Base-by-base conservation (phyloP, 306 rosid genomes). In the Malus orientalis region DNA sequence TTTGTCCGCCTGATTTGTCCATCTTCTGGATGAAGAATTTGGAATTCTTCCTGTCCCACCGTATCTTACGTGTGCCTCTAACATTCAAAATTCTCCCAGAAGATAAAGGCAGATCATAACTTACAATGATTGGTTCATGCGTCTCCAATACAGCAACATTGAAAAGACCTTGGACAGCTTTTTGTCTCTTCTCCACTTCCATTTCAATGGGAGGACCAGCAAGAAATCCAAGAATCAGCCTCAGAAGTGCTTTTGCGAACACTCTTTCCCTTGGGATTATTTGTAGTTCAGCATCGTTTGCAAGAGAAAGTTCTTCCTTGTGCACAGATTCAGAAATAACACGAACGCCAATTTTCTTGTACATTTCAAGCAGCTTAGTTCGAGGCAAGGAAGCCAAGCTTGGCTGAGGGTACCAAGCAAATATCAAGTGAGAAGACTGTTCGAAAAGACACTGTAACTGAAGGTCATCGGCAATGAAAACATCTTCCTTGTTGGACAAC, bases 401-500 rank as follows among this genome's bases (percentile, higher is more conserved):
- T 32, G 79, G 78, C 60, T 64, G 86, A 70, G 95, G 96, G 81
- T 78, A 85, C 95, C 96, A 93, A 18, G 89, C 96, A 79, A 93
- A 91, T n/a, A 91, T 32, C 4, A 85, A 74, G 60, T 55, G 81
- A 47, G 73, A 58, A 13, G 4, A 57, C 27, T 75, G 42, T 69
- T 84, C 86, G 33, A 91, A 93, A 64, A 93, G 85, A 51, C 83
- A 86, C 85, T 85, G 88, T 79, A 93, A 32, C 42, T 68, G 87
- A 69, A 90, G 96, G 47, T 89, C 93, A 69, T 92, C 96, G 15
- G 89, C 87, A 71, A 93, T 76, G 67, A 87, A 93, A 38, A 76
- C 83, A 80, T 89, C 90, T 1, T 13, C 18, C 81, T 86, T 90
- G 75, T 85, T 70, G 11, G 73, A 14, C 87, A 93, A 36, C 60